A percentile compares a stretch with the other conserved stretches of the same genome.
These are phyloP conservation scores for Quercus engelmannii DNA, from an alignment of 306 rosid species.

Conservation along the genomic window DNA sequence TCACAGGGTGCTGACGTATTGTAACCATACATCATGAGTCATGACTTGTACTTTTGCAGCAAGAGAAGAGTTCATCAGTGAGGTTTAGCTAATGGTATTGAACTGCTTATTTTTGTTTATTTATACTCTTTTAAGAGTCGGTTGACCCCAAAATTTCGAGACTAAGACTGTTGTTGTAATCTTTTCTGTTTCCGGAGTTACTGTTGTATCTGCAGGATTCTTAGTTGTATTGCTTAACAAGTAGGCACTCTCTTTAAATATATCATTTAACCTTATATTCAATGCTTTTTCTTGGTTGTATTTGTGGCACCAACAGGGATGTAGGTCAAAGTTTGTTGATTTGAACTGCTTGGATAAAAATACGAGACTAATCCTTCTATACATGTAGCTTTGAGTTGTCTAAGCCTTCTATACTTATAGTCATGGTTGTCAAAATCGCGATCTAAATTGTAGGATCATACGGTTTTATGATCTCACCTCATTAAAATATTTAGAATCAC, in stretches of 20 bases:
- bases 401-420: background rate
- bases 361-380: background rate
- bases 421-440: too few species aligned
- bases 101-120: background rate
- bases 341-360: background rate
- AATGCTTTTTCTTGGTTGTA: background rate
- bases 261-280: background rate
- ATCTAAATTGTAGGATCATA: too few species aligned
- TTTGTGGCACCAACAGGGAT: background rate
- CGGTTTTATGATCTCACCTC: too few species aligned
- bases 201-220: background rate
- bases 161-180: too few species aligned
- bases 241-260: background rate
- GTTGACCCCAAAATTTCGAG: too few species aligned
- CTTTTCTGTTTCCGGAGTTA: background rate
- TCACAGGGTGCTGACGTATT: background rate
- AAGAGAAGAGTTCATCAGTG: conserved; percentile 6
- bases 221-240: background rate
- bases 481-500: too few species aligned
- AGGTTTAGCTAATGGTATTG: background rate
- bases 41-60: background rate
- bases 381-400: background rate
- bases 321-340: background rate
- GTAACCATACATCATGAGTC: background rate
- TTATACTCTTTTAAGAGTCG: background rate